Conservation (phyloP, 2,329 filamentous ascomycete genomes). For the Apiospora kogelbergensis region DNA sequence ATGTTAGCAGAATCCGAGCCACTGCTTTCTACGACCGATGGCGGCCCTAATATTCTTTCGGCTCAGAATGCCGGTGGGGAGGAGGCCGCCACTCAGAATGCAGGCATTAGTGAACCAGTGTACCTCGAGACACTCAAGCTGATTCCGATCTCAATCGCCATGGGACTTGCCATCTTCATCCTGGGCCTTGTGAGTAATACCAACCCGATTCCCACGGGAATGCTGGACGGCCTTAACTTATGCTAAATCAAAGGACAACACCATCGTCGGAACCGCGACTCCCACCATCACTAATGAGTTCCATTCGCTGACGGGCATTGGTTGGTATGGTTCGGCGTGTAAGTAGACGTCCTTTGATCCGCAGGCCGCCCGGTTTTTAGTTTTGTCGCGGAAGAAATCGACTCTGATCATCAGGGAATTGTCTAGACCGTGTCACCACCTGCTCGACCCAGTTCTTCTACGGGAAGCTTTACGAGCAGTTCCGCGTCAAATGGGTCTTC, state of each 20-base stretch:
- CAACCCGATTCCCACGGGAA: accelerated
- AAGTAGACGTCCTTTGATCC: constrained; percentile 2
- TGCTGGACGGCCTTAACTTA: background rate
- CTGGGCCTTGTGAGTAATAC: background rate
- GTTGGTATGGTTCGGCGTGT: constrained; percentile 19
- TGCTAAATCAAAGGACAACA: constrained; percentile 15
- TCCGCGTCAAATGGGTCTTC: constrained; percentile 34
- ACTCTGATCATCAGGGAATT: background rate
- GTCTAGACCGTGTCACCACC: constrained; percentile 24
- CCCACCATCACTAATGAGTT: constrained; percentile 21
- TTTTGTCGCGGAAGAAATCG: background rate
- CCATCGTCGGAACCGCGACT: constrained; percentile 21
- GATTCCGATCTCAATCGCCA: background rate
- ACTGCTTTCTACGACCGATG: background rate
- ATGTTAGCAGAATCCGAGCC: background rate
- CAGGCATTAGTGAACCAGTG: background rate
- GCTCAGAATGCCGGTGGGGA: background rate
- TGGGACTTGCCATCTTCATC: background rate
- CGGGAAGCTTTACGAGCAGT: constrained; percentile 40
- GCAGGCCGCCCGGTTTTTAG: background rate
- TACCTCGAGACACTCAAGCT: background rate
- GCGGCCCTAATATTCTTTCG: background rate
- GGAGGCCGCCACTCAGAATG: background rate
- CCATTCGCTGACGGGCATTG: constrained; percentile 19
- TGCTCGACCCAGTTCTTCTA: constrained; percentile 40